Percentiles rank a stretch among this genome's conserved stretches.
Evolutionary conservation across 768 basidiomycete species (phyloP).

Genomic region (Leccinum truebloodii): DNA sequence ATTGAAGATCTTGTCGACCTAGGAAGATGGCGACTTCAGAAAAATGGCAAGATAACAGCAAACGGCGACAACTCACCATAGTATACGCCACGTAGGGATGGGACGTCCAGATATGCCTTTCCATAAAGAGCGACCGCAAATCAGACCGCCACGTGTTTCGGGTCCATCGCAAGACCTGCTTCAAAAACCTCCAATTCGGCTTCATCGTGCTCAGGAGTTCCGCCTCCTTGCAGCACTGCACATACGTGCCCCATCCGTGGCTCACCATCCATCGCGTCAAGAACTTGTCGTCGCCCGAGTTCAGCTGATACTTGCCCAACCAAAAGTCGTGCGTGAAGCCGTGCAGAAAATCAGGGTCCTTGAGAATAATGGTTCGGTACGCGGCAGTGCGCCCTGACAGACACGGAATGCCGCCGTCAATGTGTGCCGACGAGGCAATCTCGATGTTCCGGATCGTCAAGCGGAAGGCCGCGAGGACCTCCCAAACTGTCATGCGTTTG

Average conservation of each 20-base stretch:
- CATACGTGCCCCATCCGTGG: conserved; percentile 95
- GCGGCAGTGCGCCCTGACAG: conserved; percentile 92
- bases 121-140: conserved; percentile 84
- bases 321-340: conserved; percentile 95
- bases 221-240: conserved; percentile 82
- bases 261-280: conserved; percentile 96
- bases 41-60: not conserved
- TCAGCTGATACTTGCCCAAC: conserved; percentile 92
- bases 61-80: conserved; percentile 56
- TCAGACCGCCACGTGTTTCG: conserved; percentile 94
- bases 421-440: conserved; percentile 85
- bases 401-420: conserved; percentile 91
- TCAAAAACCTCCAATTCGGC: conserved; percentile 93
- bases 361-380: conserved; percentile 91
- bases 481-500: conserved; percentile 86
- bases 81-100: conserved; percentile 79
- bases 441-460: conserved; percentile 94
- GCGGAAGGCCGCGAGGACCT: conserved; percentile 91
- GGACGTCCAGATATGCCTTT: conserved; percentile 81
- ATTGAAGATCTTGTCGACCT: conserved; percentile 87
- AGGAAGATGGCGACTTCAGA: conserved; percentile 2
- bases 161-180: conserved; percentile 93
- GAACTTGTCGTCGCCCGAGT: conserved; percentile 94
- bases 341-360: conserved; percentile 90
- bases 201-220: conserved; percentile 94